Evolutionary conservation across 2,329 filamentous ascomycete species (phyloP), one percentile per base, ranked within the genome.

Genomic region (Alternaria conjuncta): DNA sequence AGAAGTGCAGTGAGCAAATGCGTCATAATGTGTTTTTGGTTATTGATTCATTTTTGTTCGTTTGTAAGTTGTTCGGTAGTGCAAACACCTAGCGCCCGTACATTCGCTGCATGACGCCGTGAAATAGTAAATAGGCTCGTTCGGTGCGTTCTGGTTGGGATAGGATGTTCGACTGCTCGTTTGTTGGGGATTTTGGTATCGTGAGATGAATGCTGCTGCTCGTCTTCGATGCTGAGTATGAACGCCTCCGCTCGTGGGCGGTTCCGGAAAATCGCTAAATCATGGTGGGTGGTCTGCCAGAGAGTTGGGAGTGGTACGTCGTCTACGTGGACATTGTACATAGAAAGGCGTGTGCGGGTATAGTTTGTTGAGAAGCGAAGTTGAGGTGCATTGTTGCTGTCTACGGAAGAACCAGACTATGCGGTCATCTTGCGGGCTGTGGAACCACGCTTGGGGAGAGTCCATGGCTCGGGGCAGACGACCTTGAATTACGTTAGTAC

Each of bases 391-490:
- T 47, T 57, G 20, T 3, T 53, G 49, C 20, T 8, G 41, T 13
- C 36, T 30, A 49, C 2, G 10, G 3, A 12, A 36, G 3, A 28
- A 28, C 18, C 23, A 21, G 36, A 53, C 55, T 72, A 77, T 3
- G 70, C 71, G 28, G 49, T 63, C 18, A 64, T 50, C 43, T 65
- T 74, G 21, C 73, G 66, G 11, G 58, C 71, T 11, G 69, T 73
- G 13, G 75, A 74, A 26, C 77, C 75, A n/a, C 82, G 76, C 73
- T 83, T 84, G 5, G 83, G 83, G 59, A 85, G 73, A 23, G 83
- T 84, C 83, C 83, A 85, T 49, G 83, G 83, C 57, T 84, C 80
- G 20, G 81, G 81, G 64, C 83, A 85, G 28, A 85, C 81, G 54
- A 84, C 75, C 82, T 84, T 57, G 3, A 18, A 47, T 12, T 4